These are phyloP conservation scores for Leccinum idahoense DNA, from an alignment of 1,284 basidiomycete species.

Conservation along the genomic window DNA sequence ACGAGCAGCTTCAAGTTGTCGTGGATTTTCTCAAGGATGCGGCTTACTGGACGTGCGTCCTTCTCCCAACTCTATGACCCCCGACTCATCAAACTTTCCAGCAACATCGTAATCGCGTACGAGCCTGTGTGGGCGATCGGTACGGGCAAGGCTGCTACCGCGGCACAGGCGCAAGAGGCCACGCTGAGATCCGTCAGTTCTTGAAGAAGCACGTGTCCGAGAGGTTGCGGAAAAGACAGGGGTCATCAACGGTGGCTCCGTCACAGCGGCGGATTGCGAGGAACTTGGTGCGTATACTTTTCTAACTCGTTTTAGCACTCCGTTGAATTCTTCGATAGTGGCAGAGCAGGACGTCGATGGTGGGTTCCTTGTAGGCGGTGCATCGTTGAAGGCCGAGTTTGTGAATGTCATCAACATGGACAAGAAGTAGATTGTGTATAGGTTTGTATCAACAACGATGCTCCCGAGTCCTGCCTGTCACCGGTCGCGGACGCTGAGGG, in stretches of 20 bases:
- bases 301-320: background rate
- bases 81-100: conserved; percentile 25
- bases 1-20: conserved; percentile 80
- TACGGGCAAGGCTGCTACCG: conserved; percentile 92
- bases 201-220: conserved; percentile 64
- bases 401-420: conserved; percentile 85
- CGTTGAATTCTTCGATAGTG: conserved; percentile 38
- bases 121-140: conserved; percentile 99
- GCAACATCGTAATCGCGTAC: conserved; percentile 92
- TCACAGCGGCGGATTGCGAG: conserved; percentile 82
- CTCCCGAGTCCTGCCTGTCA: background rate
- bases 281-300: conserved; percentile 52
- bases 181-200: conserved; percentile 80
- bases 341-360: conserved; percentile 77
- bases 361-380: conserved; percentile 97
- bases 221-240: conserved; percentile 73
- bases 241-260: conserved; percentile 81
- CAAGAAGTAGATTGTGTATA: conserved; percentile 19
- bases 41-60: conserved; percentile 74
- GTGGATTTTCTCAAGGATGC: conserved; percentile 54
- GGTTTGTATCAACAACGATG: conserved; percentile 1
- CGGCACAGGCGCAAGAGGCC: conserved; percentile 92
- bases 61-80: background rate
- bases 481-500: background rate
- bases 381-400: conserved; percentile 97